Evolutionary conservation across 768 basidiomycete genomes (phyloP).

Genomic region (Lactarius hengduanensis): DNA sequence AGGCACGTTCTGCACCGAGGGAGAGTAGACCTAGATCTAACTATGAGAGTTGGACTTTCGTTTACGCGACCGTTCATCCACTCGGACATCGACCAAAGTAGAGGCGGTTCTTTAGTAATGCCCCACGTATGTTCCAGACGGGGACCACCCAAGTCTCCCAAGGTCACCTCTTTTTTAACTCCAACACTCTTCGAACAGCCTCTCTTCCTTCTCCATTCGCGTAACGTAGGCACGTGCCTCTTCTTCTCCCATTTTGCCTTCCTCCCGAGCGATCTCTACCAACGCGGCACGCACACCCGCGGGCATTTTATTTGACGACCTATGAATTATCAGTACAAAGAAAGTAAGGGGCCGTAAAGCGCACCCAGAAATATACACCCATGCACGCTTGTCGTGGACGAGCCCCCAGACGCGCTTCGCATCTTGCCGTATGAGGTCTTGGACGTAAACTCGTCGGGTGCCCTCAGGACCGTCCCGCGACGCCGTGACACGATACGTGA

Average conservation of each 20-base stretch:
- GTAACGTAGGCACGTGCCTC: conserved; percentile 62
- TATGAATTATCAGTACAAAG: conserved; percentile 35
- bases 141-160: neutral
- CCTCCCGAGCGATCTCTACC: conserved; percentile 44
- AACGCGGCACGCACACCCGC: conserved; percentile 78
- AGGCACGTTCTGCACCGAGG: neutral
- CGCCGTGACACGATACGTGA: conserved; percentile 70
- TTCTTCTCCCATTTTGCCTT: conserved; percentile 50
- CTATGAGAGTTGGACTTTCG: neutral
- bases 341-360: conserved; percentile 31
- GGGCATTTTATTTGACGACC: conserved; percentile 97
- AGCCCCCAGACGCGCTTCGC: conserved; percentile 63
- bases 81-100: neutral
- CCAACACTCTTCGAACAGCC: conserved; percentile 86
- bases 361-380: conserved; percentile 89
- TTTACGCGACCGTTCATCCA: neutral
- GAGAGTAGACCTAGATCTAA: neutral
- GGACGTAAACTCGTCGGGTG: conserved; percentile 76
- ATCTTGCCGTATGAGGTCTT: conserved; percentile 74
- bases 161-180: conserved; percentile 40
- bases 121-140: neutral
- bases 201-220: conserved; percentile 62
- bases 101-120: neutral
- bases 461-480: conserved; percentile 80
- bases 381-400: conserved; percentile 53